Evolutionary conservation across 2,329 filamentous ascomycete species (phyloP).

Genomic region (Pseudogymnoascus sp.): DNA sequence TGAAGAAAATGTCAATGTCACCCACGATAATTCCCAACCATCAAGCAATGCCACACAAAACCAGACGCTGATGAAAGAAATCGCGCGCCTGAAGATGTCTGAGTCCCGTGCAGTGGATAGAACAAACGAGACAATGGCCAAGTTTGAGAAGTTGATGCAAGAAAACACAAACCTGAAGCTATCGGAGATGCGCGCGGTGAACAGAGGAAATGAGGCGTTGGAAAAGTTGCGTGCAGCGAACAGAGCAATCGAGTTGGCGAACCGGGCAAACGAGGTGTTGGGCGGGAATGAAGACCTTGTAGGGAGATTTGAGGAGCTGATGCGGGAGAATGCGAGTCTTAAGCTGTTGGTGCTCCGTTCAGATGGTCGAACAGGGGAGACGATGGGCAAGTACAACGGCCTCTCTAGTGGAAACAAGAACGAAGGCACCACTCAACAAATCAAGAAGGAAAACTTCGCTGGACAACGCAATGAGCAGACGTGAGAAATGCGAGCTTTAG

Average conservation of each 20-base stretch:
- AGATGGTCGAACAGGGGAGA: neutral
- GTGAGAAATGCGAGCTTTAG: neutral
- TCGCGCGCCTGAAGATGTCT: neutral
- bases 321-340: neutral
- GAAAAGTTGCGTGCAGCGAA: neutral
- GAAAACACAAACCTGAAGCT: neutral
- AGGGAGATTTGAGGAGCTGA: neutral
- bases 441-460: neutral
- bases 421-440: neutral
- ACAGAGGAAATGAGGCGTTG: neutral
- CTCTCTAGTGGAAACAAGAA: neutral
- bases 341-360: neutral
- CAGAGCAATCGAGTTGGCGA: neutral
- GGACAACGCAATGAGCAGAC: neutral
- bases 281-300: neutral
- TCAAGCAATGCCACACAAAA: neutral
- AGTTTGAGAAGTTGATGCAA: neutral
- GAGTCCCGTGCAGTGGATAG: neutral
- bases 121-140: neutral
- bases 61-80: neutral
- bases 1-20: neutral
- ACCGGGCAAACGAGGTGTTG: neutral
- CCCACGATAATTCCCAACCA: neutral
- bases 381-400: neutral
- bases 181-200: neutral